These are phyloP conservation scores for Pterocarpus santalinus DNA, from an alignment of 306 rosid genomes.

Conservation along the genomic window DNA sequence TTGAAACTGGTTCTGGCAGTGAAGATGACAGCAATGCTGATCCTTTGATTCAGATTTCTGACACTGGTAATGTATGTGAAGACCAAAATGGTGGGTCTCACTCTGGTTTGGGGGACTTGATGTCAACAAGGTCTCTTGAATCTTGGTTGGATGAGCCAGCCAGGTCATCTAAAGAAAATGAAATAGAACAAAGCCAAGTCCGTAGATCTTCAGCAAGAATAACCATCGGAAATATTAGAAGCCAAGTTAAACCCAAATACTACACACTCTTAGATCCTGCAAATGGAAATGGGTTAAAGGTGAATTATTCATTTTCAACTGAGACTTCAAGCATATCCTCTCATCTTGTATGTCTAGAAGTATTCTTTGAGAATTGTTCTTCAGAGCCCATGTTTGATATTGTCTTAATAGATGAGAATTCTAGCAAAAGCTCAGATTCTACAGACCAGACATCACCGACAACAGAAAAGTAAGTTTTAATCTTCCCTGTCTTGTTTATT, in stretches of 20 bases:
- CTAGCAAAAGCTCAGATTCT: constrained; percentile 62
- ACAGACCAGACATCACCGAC: constrained; percentile 51
- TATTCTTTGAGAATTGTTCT: constrained; percentile 81
- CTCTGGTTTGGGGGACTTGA: constrained; percentile 70
- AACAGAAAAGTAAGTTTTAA: constrained; percentile 67
- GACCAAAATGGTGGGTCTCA: constrained; percentile 60
- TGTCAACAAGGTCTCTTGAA: constrained; percentile 84
- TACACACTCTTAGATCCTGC: constrained; percentile 80
- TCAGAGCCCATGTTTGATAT: constrained; percentile 72
- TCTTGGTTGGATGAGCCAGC: constrained; percentile 93
- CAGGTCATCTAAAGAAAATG: constrained; percentile 60
- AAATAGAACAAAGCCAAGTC: constrained; percentile 58
- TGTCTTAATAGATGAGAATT: constrained; percentile 70
- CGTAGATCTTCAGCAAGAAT: constrained; percentile 85
- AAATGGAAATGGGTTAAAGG: constrained; percentile 90
- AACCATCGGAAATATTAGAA: constrained; percentile 76
- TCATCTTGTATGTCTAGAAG: constrained; percentile 78
- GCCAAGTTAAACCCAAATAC: constrained; percentile 72
- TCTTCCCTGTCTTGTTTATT: constrained; percentile 30
- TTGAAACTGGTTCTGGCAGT: constrained; percentile 58
- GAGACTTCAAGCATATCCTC: constrained; percentile 78
- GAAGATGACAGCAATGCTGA: constrained; percentile 57
- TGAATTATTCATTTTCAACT: constrained; percentile 85
- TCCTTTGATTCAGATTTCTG: constrained; percentile 85
- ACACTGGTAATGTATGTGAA: constrained; percentile 58